Conservation (phyloP, 176 grass and related monocot species). For the Carex pumila region DNA sequence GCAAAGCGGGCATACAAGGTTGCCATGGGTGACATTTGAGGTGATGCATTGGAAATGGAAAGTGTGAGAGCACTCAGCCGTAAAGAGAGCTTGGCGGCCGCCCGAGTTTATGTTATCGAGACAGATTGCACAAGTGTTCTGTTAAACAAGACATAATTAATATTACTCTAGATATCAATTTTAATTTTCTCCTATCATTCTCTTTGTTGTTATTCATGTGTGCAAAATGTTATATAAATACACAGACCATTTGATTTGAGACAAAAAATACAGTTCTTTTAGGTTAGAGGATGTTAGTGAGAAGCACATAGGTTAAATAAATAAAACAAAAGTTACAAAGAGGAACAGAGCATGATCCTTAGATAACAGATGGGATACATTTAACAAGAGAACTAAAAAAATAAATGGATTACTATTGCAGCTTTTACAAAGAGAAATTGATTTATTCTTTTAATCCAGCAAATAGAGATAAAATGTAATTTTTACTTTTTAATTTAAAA, state of each 20-base stretch:
- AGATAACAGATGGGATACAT: neutral
- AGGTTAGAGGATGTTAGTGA: neutral
- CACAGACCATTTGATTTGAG: neutral
- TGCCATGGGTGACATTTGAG: slow-evolving; percentile 34
- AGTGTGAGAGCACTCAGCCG: slow-evolving; percentile 52
- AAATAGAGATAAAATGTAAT: neutral
- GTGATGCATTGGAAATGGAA: slow-evolving; percentile 74
- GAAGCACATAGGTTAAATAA: neutral
- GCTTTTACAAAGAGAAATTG: neutral
- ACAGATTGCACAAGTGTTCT: slow-evolving; percentile 59
- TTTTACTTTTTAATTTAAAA: neutral
- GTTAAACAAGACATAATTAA: neutral
- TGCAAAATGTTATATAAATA: too few relatives aligned
- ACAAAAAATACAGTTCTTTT: neutral
- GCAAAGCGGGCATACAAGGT: slow-evolving; percentile 68
- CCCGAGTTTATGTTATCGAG: slow-evolving; percentile 27
- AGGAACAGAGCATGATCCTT: neutral
- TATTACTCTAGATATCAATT: neutral
- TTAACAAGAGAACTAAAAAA: neutral
- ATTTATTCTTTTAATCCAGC: neutral
- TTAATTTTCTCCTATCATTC: too few relatives aligned
- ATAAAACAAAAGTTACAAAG: neutral
- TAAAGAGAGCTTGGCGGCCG: slow-evolving; percentile 45
- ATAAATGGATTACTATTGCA: neutral
- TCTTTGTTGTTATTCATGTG: too few relatives aligned